Conservation (phyloP, 2,329 filamentous ascomycete genomes). For the Penicillium digitatum region DNA sequence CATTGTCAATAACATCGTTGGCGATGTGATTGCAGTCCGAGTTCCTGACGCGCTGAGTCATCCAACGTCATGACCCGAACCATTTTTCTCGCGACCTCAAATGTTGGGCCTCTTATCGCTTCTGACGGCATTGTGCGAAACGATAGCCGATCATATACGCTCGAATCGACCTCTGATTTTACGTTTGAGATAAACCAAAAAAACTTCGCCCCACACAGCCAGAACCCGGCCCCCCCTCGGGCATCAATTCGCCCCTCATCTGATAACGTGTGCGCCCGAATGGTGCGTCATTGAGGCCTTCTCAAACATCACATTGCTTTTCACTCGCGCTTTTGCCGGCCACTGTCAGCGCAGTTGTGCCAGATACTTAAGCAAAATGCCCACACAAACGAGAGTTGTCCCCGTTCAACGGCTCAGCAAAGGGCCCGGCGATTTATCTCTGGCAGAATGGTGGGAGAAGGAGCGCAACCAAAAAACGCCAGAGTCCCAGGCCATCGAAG, state of each 20-base stretch:
- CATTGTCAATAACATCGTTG: not conserved
- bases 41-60: slow-evolving; percentile 19
- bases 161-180: slow-evolving; percentile 3
- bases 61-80: slow-evolving; percentile 23
- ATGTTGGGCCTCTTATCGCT: slow-evolving; percentile 3
- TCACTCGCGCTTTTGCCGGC: slow-evolving; percentile 29
- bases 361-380: slow-evolving; percentile 22
- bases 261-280: slow-evolving; percentile 13
- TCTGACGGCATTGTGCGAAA: slow-evolving; percentile 7
- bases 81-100: slow-evolving; percentile 13
- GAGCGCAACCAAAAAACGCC: slow-evolving; percentile 37
- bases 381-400: slow-evolving; percentile 34
- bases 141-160: slow-evolving; percentile 11
- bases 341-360: slow-evolving; percentile 28
- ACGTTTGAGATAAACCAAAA: not conserved
- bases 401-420: slow-evolving; percentile 39
- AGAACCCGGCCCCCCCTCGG: slow-evolving; percentile 8
- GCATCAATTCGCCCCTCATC: slow-evolving; percentile 15
- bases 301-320: slow-evolving; percentile 28
- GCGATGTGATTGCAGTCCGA: not conserved
- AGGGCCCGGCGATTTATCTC: slow-evolving; percentile 30
- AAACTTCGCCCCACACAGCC: not conserved
- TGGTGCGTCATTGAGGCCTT: slow-evolving; percentile 19
- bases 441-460: slow-evolving; percentile 40
- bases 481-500: slow-evolving; percentile 53